phyloP scores from a whole-genome alignment of 1,284 basidiomycete species.

The Agroathelia rolfsii region DNA sequence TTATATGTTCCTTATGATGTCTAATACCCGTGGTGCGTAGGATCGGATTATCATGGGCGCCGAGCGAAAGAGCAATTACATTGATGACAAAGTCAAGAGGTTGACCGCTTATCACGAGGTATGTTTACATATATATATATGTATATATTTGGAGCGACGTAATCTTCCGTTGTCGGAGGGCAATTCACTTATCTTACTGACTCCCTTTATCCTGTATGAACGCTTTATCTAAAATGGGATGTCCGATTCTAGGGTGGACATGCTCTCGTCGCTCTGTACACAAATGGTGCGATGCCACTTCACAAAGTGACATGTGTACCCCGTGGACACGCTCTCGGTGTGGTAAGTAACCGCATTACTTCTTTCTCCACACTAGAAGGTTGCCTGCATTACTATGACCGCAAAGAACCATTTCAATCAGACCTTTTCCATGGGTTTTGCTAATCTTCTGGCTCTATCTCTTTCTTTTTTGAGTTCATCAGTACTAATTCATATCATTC shows the following conservation, averaged over 20 bases:
- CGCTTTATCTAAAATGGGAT: too few relatives aligned
- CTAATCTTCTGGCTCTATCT: too few relatives aligned
- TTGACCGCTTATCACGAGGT: conserved; percentile 94
- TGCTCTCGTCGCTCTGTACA: conserved; percentile 84
- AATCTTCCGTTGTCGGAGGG: background rate
- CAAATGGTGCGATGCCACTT: conserved; percentile 86
- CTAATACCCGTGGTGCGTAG: conserved; percentile 23
- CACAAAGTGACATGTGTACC: conserved; percentile 96
- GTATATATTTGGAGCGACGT: conserved; percentile 6
- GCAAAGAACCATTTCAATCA: too few relatives aligned
- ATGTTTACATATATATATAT: conserved; percentile 10
- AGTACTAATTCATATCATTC: conserved; percentile 2
- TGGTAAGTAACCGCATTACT: conserved; percentile 57
- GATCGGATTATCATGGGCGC: conserved; percentile 94
- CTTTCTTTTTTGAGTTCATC: too few relatives aligned
- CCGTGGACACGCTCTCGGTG: conserved; percentile 83
- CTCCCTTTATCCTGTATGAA: too few relatives aligned
- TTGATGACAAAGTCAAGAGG: conserved; percentile 76
- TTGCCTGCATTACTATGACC: too few relatives aligned
- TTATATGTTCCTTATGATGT: conserved; percentile 1
- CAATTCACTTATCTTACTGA: too few relatives aligned
- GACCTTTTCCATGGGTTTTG: too few relatives aligned
- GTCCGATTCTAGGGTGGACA: conserved; percentile 67
- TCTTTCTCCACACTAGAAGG: too few relatives aligned
- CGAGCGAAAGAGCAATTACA: conserved; percentile 81